phyloP scores from a whole-genome alignment of 768 basidiomycete genomes.

The Rhizopogon rudus region DNA sequence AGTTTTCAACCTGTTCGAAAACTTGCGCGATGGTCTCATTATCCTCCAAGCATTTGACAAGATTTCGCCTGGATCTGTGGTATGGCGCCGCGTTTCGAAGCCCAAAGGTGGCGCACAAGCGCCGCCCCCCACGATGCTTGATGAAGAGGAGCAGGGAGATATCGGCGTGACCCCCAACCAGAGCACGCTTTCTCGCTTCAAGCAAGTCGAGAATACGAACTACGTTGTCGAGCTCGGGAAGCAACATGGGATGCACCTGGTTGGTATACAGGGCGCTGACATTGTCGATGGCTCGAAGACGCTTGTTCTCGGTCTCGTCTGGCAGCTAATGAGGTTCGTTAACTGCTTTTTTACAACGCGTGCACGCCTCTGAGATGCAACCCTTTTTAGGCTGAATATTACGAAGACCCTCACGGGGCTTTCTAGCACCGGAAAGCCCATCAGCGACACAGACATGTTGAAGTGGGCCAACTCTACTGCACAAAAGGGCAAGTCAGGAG shows the following conservation, averaged over 20 bases:
- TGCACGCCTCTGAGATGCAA: background rate
- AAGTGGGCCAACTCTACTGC: constrained; percentile 94
- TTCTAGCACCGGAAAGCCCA: constrained; percentile 67
- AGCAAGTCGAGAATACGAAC: constrained; percentile 98
- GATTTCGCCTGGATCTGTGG: constrained; percentile 84
- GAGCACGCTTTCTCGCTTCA: constrained; percentile 88
- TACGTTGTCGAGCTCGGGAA: constrained; percentile 91
- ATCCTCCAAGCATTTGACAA: constrained; percentile 98
- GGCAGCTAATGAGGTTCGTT: constrained; percentile 92
- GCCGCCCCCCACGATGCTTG: constrained; percentile 31
- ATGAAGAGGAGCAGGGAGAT: constrained; percentile 65
- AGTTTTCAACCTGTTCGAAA: constrained; percentile 95
- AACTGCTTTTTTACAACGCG: background rate
- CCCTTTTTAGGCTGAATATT: constrained; percentile 65
- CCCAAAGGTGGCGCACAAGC: constrained; percentile 55
- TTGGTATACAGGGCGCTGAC: constrained; percentile 97
- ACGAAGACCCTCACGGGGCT: constrained; percentile 82
- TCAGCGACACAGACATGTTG: constrained; percentile 90
- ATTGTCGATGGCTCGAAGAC: constrained; percentile 94
- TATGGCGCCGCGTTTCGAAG: constrained; percentile 96
- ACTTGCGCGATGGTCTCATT: constrained; percentile 86
- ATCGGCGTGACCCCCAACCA: constrained; percentile 81
- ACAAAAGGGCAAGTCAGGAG: constrained; percentile 56
- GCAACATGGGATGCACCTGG: constrained; percentile 90
- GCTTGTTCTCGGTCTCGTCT: constrained; percentile 91